Base-by-base conservation (phyloP, 2,329 filamentous ascomycete species). In the Microthyrium microscopicum region DNA sequence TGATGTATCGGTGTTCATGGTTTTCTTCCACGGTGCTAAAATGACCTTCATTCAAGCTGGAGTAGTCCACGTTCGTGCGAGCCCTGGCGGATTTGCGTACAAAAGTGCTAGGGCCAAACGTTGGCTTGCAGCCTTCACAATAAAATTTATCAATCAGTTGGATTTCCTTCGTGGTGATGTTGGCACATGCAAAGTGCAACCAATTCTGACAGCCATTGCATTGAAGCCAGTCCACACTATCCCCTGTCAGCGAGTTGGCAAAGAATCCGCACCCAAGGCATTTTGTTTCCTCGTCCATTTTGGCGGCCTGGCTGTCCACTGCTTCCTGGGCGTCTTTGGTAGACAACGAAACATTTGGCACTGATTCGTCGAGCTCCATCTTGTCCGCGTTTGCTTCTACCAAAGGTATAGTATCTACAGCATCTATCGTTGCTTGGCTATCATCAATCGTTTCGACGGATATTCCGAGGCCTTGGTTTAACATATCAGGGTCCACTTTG, bases 201-300 rank as follows among this genome's bases (percentile, higher is more conserved):
- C 73, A 78, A 36, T 61, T 61, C 46, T 75, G 73, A 53, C 73
- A 78, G 18, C 70, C 72, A 49, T 77, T 72, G 46, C 73, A 78
- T 26, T 66, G 68, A 40, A 78, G 73, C 73, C 73, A 78, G 35
- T 68, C 61, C 41, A 74, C 66, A 38, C 62, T 57, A 34, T 71
- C 68, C 8, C 56, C 60, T 21, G 61, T 60, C 16, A 57, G 50
- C 22, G 63, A 60, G 32, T 65, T 61, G 15, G 69, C 62, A 29
- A 64, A 56, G 35, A 66, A 60, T 26, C 66, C 61, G 46, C 71
- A 77, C 18, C 62, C 60, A 21, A 66, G 66, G 45, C 71, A 76
- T 6, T 64, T 52, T 9, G 57, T 59, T 44, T 60, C 56, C 50
- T 61, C 42, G 9, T 48, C 46, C n/a, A n/a, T n/a, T n/a, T 29